Conservation (phyloP, 2,329 filamentous ascomycete species). For the Penicillium freii region DNA sequence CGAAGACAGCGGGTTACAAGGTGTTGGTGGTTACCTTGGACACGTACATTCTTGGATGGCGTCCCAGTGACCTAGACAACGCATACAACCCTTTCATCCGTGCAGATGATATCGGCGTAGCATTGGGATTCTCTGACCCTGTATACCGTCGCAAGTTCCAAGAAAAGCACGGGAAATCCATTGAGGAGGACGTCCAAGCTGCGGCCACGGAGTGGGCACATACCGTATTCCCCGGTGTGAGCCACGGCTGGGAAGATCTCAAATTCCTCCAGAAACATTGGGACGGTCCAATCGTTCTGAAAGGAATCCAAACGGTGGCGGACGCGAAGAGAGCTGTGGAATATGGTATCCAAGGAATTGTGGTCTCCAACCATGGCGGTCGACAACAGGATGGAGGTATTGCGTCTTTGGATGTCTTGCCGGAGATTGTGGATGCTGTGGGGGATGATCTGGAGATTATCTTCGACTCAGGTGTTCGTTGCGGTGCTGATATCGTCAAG, state of each 20-base stretch:
- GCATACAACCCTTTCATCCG: conserved; percentile 47
- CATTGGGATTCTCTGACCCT: conserved; percentile 64
- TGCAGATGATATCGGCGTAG: conserved; percentile 49
- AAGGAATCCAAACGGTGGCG: conserved; percentile 52
- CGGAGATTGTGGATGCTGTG: conserved; percentile 52
- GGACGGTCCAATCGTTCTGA: conserved; percentile 61
- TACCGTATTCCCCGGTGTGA: conserved; percentile 53
- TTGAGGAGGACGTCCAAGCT: conserved; percentile 47
- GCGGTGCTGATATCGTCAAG: conserved; percentile 50
- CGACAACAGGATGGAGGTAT: conserved; percentile 49
- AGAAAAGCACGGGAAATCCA: conserved; percentile 40
- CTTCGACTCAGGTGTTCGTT: conserved; percentile 49
- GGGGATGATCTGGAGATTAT: conserved; percentile 40
- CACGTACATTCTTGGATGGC: conserved; percentile 66
- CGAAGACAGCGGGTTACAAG: conserved; percentile 59
- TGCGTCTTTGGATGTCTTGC: conserved; percentile 49
- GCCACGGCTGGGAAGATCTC: conserved; percentile 61
- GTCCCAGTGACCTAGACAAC: conserved; percentile 63
- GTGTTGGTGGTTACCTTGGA: conserved; percentile 71
- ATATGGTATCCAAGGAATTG: conserved; percentile 47
- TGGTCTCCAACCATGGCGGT: conserved; percentile 53
- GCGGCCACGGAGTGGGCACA: conserved; percentile 53
- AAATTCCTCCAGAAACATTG: conserved; percentile 56
- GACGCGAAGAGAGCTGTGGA: conserved; percentile 48
- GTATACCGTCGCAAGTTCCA: conserved; percentile 59